Evolutionary conservation across 2,329 filamentous ascomycete genomes (phyloP).

Genomic region (Neofusicoccum sp.): DNA sequence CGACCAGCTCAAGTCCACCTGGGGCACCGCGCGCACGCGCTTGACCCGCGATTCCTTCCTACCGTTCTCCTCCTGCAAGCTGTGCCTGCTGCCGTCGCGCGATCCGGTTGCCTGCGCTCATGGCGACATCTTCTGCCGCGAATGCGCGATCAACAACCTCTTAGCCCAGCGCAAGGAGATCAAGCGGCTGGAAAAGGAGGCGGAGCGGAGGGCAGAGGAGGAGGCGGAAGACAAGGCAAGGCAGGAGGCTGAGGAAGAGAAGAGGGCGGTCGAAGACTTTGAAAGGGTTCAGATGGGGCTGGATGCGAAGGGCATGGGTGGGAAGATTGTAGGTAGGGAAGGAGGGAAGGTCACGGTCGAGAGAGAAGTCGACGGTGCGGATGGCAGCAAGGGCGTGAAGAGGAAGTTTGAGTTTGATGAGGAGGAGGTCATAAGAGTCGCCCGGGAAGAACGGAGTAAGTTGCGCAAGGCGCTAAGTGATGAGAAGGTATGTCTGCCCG

Average conservation of each 20-base stretch:
- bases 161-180: slow-evolving; percentile 89
- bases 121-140: slow-evolving; percentile 91
- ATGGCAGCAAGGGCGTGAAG: slow-evolving; percentile 52
- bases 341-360: slow-evolving; percentile 46
- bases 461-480: slow-evolving; percentile 68
- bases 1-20: slow-evolving; percentile 73
- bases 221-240: slow-evolving; percentile 58
- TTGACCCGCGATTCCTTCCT: slow-evolving; percentile 89
- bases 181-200: slow-evolving; percentile 70
- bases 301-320: slow-evolving; percentile 39
- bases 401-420: slow-evolving; percentile 80
- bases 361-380: slow-evolving; percentile 34
- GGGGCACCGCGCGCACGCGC: slow-evolving; percentile 79
- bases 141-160: slow-evolving; percentile 90
- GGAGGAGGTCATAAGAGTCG: slow-evolving; percentile 70
- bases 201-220: slow-evolving; percentile 62
- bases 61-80: slow-evolving; percentile 80
- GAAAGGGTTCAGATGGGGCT: slow-evolving; percentile 75
- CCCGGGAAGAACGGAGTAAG: slow-evolving; percentile 66
- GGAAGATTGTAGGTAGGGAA: slow-evolving; percentile 41
- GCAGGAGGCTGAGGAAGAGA: slow-evolving; percentile 67
- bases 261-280: slow-evolving; percentile 74
- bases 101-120: slow-evolving; percentile 78
- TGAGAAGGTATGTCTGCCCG: slow-evolving; percentile 57
- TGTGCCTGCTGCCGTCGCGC: slow-evolving; percentile 79